Evolutionary conservation across 2,329 filamentous ascomycete genomes (phyloP), one percentile per base, ranked within the genome.

Genomic region (Geosmithia putterillii): DNA sequence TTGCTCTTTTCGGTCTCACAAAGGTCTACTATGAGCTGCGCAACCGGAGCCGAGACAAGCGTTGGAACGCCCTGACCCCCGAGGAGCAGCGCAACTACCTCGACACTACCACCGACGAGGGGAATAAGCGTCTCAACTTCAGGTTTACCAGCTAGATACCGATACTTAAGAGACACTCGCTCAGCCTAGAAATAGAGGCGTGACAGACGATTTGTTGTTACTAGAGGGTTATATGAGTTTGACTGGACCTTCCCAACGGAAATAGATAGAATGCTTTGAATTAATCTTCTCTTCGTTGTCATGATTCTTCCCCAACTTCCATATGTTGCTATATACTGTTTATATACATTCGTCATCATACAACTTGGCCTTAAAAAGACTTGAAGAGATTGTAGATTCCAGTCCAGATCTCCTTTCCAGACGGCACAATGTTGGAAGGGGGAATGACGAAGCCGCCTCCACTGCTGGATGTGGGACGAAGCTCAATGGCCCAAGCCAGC

Each of bases 371-470:
- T 38, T 42, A 44, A 28, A 44, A 73, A 22, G 38, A 28, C 17
- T 21, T 20, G 17, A 70, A 52, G 44, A 89, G 73, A 47, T 83
- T 81, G 52, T 79, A 64, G 17, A 88, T 65, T 7, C 64, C 67
- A 1, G 65, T 65, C 50, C 57, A 68, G 4, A 61, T 57, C 52
- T 70, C 66, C 46, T 66, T 57, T 9, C 63, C 63, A 14, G 59
- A 68, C 1, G 66, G 62, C 19, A 65, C 34, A 22, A 70, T 70
- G 52, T 70, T 62, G 23, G 42, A 45, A 0, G 65, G 57, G 0
- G 67, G 65, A 40, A 70, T 56, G 7, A 69, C 54, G 45, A 70
- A 70, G 7, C 67, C 67, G 42, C 59, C 58, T 43, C 53, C 50
- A 3, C 63, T 64, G 2, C 54, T 51, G 45, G 59, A 62, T 40